Conservation (phyloP, 148 eudicot species). For the Camellia lanceoleosa region DNA sequence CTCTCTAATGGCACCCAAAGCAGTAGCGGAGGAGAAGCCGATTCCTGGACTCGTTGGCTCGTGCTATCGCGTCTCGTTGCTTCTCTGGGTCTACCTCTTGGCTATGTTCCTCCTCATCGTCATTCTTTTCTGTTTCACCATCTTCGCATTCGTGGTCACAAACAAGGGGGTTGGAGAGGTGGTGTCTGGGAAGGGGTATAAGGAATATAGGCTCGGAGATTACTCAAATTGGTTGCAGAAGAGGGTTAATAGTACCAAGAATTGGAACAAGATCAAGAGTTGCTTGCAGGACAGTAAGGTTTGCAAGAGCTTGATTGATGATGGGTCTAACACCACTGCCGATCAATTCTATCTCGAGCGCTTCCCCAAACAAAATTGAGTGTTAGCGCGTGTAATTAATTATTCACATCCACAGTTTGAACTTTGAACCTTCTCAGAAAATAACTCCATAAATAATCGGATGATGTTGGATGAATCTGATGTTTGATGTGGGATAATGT, state of each 20-base stretch:
- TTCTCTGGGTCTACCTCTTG: slow-evolving; percentile 72
- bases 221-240: slow-evolving; percentile 89
- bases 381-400: too few species aligned
- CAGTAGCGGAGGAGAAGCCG: too few species aligned
- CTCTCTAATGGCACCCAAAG: too few species aligned
- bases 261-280: slow-evolving; percentile 69
- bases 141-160: slow-evolving; percentile 83
- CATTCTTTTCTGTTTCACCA: slow-evolving; percentile 57
- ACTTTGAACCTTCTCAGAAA: too few species aligned
- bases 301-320: slow-evolving; percentile 52
- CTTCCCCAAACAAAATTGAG: too few species aligned
- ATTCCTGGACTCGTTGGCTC: slow-evolving; percentile 78
- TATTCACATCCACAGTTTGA: too few species aligned
- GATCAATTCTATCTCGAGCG: slow-evolving; percentile 40
- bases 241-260: slow-evolving; percentile 52
- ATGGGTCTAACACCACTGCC: slow-evolving; percentile 25
- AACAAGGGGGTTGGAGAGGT: slow-evolving; percentile 77
- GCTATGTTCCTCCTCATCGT: slow-evolving; percentile 76
- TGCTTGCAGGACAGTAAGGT: slow-evolving; percentile 77
- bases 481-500: too few species aligned
- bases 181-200: slow-evolving; percentile 57
- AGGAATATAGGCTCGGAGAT: slow-evolving; percentile 79
- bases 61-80: slow-evolving; percentile 74
- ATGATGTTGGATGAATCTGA: too few species aligned
- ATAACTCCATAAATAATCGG: too few species aligned